Evolutionary conservation across 257 asterid species (phyloP).

Genomic region (Cynanchum wilfordii): DNA sequence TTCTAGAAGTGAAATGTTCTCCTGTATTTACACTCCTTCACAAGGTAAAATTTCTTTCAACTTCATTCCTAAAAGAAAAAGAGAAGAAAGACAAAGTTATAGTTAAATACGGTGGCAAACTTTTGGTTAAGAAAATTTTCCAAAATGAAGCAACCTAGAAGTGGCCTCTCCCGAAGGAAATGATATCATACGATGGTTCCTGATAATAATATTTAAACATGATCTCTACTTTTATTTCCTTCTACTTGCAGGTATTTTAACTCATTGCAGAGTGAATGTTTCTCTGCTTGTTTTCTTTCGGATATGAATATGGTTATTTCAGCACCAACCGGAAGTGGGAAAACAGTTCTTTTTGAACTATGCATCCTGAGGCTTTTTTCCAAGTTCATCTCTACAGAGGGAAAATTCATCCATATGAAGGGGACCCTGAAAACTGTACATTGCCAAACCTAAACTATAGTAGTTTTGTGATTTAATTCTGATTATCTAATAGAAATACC

Average conservation of each 20-base stretch:
- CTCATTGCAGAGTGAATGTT: constrained; percentile 96
- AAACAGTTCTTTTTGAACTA: constrained; percentile 88
- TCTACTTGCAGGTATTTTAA: constrained; percentile 68
- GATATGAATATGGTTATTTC: constrained; percentile 94
- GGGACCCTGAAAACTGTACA: constrained; percentile 88
- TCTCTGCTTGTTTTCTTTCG: constrained; percentile 70
- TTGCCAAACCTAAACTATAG: constrained; percentile 15
- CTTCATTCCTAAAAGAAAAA: not conserved
- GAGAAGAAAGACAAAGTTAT: not conserved
- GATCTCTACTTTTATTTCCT: not conserved
- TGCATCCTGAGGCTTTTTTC: constrained; percentile 96
- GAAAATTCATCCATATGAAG: constrained; percentile 50
- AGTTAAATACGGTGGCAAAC: not conserved
- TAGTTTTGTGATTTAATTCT: not conserved
- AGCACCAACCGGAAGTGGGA: constrained; percentile 99
- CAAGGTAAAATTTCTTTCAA: not conserved
- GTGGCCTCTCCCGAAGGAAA: not conserved
- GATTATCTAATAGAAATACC: not conserved
- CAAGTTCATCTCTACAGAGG: constrained; percentile 63
- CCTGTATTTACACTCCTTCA: not conserved
- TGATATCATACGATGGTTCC: not conserved
- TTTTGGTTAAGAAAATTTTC: not conserved
- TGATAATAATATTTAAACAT: not conserved
- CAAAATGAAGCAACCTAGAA: not conserved
- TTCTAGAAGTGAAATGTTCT: not conserved